Evolutionary conservation across 2,329 filamentous ascomycete species (phyloP).

Genomic region (Dothideomycetidae sp.): DNA sequence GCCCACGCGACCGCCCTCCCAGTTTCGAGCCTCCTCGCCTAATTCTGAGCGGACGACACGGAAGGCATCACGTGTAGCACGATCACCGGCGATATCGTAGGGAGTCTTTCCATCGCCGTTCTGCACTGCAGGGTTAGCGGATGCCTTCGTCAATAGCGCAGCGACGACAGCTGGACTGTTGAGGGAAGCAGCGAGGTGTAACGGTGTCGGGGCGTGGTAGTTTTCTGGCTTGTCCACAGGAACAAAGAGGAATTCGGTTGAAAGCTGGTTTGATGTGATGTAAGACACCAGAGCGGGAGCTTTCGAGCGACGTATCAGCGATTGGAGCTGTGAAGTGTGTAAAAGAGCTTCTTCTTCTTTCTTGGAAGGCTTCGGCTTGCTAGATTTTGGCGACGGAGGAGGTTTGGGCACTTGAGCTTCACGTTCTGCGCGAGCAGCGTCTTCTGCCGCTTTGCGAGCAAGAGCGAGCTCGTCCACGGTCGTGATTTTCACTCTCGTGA

Average conservation of each 20-base stretch:
- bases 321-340: constrained; percentile 80
- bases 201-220: constrained; percentile 65
- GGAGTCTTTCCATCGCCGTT: constrained; percentile 70
- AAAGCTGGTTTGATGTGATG: constrained; percentile 58
- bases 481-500: constrained; percentile 76
- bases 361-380: constrained; percentile 55
- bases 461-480: constrained; percentile 57
- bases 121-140: constrained; percentile 55
- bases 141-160: constrained; percentile 60
- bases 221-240: constrained; percentile 52
- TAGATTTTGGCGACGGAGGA: constrained; percentile 25
- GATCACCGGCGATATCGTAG: constrained; percentile 78
- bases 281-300: constrained; percentile 77
- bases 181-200: constrained; percentile 74
- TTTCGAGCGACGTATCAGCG: constrained; percentile 78
- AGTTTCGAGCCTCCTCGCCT: constrained; percentile 63
- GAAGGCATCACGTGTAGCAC: constrained; percentile 78
- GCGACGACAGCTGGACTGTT: constrained; percentile 65
- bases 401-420: constrained; percentile 18
- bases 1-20: constrained; percentile 63
- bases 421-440: constrained; percentile 30
- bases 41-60: constrained; percentile 72
- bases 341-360: constrained; percentile 70
- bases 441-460: constrained; percentile 32
- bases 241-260: constrained; percentile 59